These are phyloP conservation scores for Dipteronia dyeriana DNA, from an alignment of 345 rosid genomes.

Conservation along the genomic window DNA sequence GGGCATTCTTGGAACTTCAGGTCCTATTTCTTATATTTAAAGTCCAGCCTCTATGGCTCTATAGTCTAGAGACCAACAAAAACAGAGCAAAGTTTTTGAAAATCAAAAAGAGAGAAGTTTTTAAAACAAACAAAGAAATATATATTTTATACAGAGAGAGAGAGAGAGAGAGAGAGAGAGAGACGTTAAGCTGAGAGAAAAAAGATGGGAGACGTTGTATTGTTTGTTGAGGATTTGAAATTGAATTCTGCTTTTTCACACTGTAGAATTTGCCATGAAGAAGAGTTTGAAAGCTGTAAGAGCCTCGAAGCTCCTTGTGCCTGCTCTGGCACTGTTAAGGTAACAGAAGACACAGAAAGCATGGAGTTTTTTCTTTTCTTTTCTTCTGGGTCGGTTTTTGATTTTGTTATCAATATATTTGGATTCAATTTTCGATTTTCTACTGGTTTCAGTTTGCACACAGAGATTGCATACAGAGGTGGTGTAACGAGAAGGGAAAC, in stretches of 20 bases:
- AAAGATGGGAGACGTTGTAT: conserved; percentile 55
- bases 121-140: not conserved
- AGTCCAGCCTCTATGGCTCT: not conserved
- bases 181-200: not conserved
- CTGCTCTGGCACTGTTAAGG: conserved; percentile 95
- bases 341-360: conserved; percentile 10
- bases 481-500: conserved; percentile 98
- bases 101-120: conserved; percentile 7
- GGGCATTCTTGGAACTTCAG: conserved; percentile 36
- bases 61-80: not conserved
- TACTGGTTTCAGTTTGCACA: conserved; percentile 61
- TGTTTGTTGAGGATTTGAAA: conserved; percentile 52
- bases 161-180: not conserved
- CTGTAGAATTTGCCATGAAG: conserved; percentile 95
- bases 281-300: conserved; percentile 59
- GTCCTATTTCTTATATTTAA: conserved; percentile 21
- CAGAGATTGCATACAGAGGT: conserved; percentile 94
- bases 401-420: not conserved
- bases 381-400: not conserved
- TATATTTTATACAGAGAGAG: not conserved
- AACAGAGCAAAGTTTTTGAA: conserved; percentile 16
- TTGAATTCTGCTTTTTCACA: conserved; percentile 31
- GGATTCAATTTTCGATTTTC: not conserved
- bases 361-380: too few species aligned
- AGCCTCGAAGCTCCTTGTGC: conserved; percentile 89